A percentile compares a stretch with the other conserved stretches of the same genome.
phyloP scores from a whole-genome alignment of 768 basidiomycete genomes.

The Pilatotrama ljubarskyi region DNA sequence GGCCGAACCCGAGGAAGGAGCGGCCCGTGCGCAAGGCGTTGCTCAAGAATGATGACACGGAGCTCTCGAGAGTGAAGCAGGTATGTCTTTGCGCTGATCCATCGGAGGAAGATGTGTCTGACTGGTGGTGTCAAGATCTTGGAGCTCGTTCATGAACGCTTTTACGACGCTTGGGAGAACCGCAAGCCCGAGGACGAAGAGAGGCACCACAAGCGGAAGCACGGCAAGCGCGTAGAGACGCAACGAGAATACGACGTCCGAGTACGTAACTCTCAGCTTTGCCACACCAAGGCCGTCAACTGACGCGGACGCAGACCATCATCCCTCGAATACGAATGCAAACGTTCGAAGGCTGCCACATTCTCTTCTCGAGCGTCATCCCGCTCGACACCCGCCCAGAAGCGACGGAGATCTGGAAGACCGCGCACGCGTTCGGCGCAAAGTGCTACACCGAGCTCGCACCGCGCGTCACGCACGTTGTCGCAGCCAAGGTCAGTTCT shows the following conservation, averaged over 20 bases:
- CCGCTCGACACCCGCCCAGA: conserved; percentile 84
- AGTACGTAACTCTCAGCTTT: conserved; percentile 45
- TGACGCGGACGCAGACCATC: conserved; percentile 57
- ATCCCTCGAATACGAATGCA: conserved; percentile 78
- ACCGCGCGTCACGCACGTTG: conserved; percentile 78
- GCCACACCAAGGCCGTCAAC: background rate
- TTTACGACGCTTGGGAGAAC: conserved; percentile 68
- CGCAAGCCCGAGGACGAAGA: conserved; percentile 27
- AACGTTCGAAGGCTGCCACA: conserved; percentile 75
- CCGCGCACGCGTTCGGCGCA: conserved; percentile 89
- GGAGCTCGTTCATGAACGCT: conserved; percentile 73
- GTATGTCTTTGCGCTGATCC: conserved; percentile 41
- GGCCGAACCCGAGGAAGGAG: conserved; percentile 31
- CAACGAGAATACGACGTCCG: conserved; percentile 65
- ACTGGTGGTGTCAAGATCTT: conserved; percentile 59
- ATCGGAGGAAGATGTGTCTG: background rate
- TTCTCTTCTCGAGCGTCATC: conserved; percentile 94
- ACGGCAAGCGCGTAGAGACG: conserved; percentile 32
- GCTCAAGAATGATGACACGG: conserved; percentile 83
- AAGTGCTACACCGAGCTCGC: conserved; percentile 70
- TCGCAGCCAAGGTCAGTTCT: conserved; percentile 76
- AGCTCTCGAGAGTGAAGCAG: conserved; percentile 74
- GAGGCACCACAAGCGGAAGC: conserved; percentile 33
- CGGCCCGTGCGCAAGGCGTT: conserved; percentile 66
- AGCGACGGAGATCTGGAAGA: conserved; percentile 79